Conservation (phyloP, 2,329 filamentous ascomycete species). For the Colletotrichum sojae region DNA sequence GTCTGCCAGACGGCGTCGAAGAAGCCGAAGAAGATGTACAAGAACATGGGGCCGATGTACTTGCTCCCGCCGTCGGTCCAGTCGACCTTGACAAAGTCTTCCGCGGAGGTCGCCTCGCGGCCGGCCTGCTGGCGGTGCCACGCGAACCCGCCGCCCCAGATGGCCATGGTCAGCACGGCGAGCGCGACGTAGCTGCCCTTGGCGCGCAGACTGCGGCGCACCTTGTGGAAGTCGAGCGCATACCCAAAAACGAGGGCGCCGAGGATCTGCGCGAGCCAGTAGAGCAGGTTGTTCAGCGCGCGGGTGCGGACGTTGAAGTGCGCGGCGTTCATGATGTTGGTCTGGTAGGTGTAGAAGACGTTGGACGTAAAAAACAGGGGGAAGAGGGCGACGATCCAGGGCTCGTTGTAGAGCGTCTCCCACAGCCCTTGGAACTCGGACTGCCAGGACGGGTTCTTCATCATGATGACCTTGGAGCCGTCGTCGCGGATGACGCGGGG, state of each 20-base stretch:
- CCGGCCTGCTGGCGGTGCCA: constrained; percentile 76
- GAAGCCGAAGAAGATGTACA: constrained; percentile 93
- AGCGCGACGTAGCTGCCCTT: constrained; percentile 74
- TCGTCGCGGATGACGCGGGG: constrained; percentile 81
- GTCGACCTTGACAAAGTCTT: constrained; percentile 61
- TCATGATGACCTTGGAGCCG: constrained; percentile 84
- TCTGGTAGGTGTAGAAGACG: constrained; percentile 87
- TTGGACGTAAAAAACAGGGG: constrained; percentile 88
- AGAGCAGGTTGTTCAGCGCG: constrained; percentile 83
- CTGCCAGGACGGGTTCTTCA: constrained; percentile 91
- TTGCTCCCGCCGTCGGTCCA: constrained; percentile 72
- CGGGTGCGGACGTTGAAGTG: constrained; percentile 82
- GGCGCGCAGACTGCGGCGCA: constrained; percentile 78
- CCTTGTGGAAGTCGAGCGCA: constrained; percentile 71
- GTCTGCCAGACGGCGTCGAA: constrained; percentile 94
- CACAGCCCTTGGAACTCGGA: constrained; percentile 83
- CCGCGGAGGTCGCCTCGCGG: constrained; percentile 54
- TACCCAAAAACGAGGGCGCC: constrained; percentile 82
- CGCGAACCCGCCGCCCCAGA: constrained; percentile 88
- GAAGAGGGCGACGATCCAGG: constrained; percentile 82
- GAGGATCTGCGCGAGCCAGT: constrained; percentile 84
- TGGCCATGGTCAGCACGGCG: constrained; percentile 78
- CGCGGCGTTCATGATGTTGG: constrained; percentile 77
- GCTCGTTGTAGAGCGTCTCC: constrained; percentile 78
- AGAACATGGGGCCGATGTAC: constrained; percentile 85